Conservation (phyloP, 2,329 filamentous ascomycete genomes). For the Fusarium aywerte region DNA sequence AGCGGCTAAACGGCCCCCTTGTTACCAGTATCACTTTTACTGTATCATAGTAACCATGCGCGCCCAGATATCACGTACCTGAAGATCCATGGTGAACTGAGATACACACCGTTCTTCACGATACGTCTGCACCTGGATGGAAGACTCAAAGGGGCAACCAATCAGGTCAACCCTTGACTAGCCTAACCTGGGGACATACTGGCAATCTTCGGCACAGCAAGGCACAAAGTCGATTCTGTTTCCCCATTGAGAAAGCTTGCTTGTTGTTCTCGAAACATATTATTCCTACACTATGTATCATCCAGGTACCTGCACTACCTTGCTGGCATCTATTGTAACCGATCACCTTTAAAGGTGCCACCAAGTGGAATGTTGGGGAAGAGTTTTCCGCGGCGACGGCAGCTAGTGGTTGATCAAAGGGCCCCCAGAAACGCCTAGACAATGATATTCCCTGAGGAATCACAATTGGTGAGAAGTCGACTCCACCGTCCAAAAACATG, state of each 20-base stretch:
- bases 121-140: conserved; percentile 30
- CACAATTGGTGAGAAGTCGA: conserved; percentile 18
- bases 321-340: conserved; percentile 44
- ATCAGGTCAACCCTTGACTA: conserved; percentile 30
- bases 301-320: conserved; percentile 30
- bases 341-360: conserved; percentile 42
- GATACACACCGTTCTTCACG: conserved; percentile 37
- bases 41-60: not conserved
- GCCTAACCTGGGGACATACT: conserved; percentile 32
- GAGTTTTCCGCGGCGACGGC: conserved; percentile 43
- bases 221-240: conserved; percentile 16
- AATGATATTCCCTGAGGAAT: conserved; percentile 24
- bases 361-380: conserved; percentile 49
- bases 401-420: conserved; percentile 45
- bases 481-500: conserved; percentile 23
- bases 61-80: not conserved
- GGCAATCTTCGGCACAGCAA: conserved; percentile 43
- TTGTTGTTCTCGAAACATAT: conserved; percentile 6
- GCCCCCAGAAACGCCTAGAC: conserved; percentile 36
- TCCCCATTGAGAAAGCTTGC: conserved; percentile 21
- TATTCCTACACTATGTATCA: conserved; percentile 16
- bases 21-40: conserved; percentile 3
- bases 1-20: conserved; percentile 13
- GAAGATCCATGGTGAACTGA: not conserved
- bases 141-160: conserved; percentile 34